Conservation (phyloP, 768 basidiomycete genomes). For the Lentinula lateritia region DNA sequence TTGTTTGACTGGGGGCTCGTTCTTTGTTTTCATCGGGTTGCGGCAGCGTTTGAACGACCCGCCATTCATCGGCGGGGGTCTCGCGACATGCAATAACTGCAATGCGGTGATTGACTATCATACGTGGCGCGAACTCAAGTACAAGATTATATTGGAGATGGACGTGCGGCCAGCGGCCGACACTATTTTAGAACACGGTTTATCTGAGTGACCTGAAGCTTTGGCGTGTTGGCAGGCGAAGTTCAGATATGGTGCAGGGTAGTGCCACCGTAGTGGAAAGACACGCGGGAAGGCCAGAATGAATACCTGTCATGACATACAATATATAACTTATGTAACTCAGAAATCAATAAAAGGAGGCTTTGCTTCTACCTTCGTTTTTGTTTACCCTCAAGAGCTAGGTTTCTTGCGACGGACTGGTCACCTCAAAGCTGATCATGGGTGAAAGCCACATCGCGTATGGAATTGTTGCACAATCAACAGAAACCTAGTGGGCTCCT, state of each 20-base stretch:
- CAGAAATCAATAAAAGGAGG: too few relatives aligned
- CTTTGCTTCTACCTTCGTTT: too few relatives aligned
- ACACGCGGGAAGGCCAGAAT: constrained; percentile 56
- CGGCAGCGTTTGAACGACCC: too few relatives aligned
- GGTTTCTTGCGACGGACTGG: too few relatives aligned
- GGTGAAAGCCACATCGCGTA: too few relatives aligned
- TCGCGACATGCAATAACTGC: constrained; percentile 48
- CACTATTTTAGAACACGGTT: constrained; percentile 41
- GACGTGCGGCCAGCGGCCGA: constrained; percentile 56
- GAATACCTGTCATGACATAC: constrained; percentile 21
- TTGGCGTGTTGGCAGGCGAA: constrained; percentile 55
- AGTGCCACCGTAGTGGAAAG: constrained; percentile 22
- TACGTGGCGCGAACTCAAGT: constrained; percentile 62
- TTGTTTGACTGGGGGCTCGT: neutral
- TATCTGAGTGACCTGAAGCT: constrained; percentile 54
- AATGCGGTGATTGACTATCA: constrained; percentile 44
- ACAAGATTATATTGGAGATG: constrained; percentile 50
- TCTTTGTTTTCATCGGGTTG: constrained; percentile 7
- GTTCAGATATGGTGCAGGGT: constrained; percentile 13
- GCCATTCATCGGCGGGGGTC: constrained; percentile 46
- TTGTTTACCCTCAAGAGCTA: too few relatives aligned
- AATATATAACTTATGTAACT: constrained; percentile 49
- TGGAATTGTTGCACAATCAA: too few relatives aligned
- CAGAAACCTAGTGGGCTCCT: too few relatives aligned
- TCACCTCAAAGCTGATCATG: too few relatives aligned